These are phyloP conservation scores for Musa beccarii DNA, from an alignment of 176 grass and related monocot species.

Conservation along the genomic window DNA sequence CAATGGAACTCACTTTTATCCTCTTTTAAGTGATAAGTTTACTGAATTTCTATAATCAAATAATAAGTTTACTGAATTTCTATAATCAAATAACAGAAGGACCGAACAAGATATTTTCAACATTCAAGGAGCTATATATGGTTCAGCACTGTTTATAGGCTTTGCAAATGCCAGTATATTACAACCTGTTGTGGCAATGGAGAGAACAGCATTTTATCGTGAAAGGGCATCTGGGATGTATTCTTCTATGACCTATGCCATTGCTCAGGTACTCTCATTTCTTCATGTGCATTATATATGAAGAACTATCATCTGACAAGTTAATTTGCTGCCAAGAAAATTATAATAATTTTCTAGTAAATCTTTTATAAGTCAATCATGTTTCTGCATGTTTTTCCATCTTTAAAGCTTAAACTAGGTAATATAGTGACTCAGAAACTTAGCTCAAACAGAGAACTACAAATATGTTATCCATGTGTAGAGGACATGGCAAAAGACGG, in stretches of 20 bases:
- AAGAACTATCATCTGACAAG: background rate
- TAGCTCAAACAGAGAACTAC: too few relatives aligned
- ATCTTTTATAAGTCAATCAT: background rate
- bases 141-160: constrained; percentile 61
- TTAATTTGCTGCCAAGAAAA: background rate
- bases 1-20: background rate
- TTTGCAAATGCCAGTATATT: constrained; percentile 58
- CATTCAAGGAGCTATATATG: constrained; percentile 43
- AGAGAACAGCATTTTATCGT: constrained; percentile 50
- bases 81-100: constrained; percentile 39
- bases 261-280: constrained; percentile 44
- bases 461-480: too few relatives aligned
- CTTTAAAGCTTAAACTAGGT: too few relatives aligned
- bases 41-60: constrained; percentile 14
- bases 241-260: constrained; percentile 49
- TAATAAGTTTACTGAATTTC: constrained; percentile 16
- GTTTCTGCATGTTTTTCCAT: background rate
- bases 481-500: too few relatives aligned
- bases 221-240: constrained; percentile 74
- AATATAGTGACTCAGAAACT: too few relatives aligned
- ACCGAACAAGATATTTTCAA: constrained; percentile 81
- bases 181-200: constrained; percentile 55
- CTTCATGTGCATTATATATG: background rate
- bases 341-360: background rate
- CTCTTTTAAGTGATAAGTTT: background rate